Evolutionary conservation across 2,329 filamentous ascomycete genomes (phyloP).

Genomic region (Aspergillus sp.): DNA sequence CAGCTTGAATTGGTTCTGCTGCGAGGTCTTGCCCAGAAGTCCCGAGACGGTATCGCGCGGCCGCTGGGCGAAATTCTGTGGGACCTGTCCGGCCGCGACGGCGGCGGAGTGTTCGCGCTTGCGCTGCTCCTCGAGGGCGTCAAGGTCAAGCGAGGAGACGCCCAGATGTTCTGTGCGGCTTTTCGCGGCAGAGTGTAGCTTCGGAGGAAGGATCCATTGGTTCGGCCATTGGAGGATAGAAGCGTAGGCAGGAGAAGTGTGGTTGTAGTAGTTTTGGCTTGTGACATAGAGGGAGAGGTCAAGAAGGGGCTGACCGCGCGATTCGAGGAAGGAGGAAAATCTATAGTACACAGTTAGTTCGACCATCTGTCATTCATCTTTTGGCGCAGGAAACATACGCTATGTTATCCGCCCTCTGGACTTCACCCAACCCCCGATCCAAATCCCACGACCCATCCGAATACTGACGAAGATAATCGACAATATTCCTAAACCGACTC

Average conservation of each 20-base stretch:
- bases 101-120: constrained; percentile 32
- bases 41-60: constrained; percentile 54
- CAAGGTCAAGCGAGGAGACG: constrained; percentile 60
- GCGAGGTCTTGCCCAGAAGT: constrained; percentile 60
- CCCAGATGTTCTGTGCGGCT: constrained; percentile 63
- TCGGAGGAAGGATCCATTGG: constrained; percentile 76
- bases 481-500: constrained; percentile 48
- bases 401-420: constrained; percentile 43
- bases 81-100: constrained; percentile 34
- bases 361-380: not conserved
- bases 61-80: constrained; percentile 47
- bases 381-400: constrained; percentile 35
- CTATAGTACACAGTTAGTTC: constrained; percentile 11
- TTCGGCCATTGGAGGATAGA: constrained; percentile 75
- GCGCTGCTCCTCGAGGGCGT: constrained; percentile 39
- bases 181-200: constrained; percentile 64
- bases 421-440: constrained; percentile 36
- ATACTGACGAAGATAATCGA: constrained; percentile 43
- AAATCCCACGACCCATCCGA: constrained; percentile 45
- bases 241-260: constrained; percentile 75
- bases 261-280: constrained; percentile 72
- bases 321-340: constrained; percentile 62
- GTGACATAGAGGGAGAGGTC: constrained; percentile 87
- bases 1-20: constrained; percentile 67
- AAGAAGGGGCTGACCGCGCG: constrained; percentile 68